Evolutionary conservation across 1,139 yeast genomes (phyloP).

Genomic region (Hansenula lynferdii): DNA sequence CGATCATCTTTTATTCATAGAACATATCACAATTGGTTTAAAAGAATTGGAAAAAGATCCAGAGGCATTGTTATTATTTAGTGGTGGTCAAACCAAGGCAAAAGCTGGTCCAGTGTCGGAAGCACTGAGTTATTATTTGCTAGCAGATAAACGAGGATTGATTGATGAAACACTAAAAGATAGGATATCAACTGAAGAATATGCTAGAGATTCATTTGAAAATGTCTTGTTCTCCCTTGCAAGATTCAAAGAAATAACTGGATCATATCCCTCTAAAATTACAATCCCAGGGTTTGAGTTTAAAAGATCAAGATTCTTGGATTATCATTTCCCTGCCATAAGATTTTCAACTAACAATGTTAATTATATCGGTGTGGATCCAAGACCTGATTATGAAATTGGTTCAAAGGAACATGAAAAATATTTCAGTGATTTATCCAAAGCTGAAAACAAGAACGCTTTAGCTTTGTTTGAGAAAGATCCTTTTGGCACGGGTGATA

Average conservation of each 20-base stretch:
- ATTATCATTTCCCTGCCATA: constrained; percentile 52
- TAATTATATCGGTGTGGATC: constrained; percentile 60
- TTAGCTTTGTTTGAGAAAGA: constrained; percentile 50
- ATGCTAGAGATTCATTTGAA: constrained; percentile 79
- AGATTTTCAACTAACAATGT: constrained; percentile 31
- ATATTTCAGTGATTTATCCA: constrained; percentile 35
- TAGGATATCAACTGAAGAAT: constrained; percentile 46
- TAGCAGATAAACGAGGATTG: constrained; percentile 19
- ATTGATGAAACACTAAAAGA: constrained; percentile 9
- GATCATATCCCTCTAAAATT: constrained; percentile 44
- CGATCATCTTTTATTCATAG: constrained; percentile 62
- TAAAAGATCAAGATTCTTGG: constrained; percentile 53
- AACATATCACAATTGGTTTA: constrained; percentile 45
- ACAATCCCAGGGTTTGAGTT: constrained; percentile 73
- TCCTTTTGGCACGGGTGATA: constrained; percentile 51
- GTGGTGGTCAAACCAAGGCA: constrained; percentile 71
- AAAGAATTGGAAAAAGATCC: constrained; percentile 28
- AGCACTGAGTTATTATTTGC: constrained; percentile 48
- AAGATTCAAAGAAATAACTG: constrained; percentile 45
- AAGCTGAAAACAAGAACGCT: constrained; percentile 52
- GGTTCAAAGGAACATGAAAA: constrained; percentile 18
- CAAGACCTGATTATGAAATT: constrained; percentile 35
- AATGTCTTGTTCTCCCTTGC: constrained; percentile 63
- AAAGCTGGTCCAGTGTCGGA: constrained; percentile 54
- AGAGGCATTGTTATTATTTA: constrained; percentile 39